These are phyloP conservation scores for Nymphaea thermarum DNA, from an alignment of 164 flowering plant species.

Conservation along the genomic window DNA sequence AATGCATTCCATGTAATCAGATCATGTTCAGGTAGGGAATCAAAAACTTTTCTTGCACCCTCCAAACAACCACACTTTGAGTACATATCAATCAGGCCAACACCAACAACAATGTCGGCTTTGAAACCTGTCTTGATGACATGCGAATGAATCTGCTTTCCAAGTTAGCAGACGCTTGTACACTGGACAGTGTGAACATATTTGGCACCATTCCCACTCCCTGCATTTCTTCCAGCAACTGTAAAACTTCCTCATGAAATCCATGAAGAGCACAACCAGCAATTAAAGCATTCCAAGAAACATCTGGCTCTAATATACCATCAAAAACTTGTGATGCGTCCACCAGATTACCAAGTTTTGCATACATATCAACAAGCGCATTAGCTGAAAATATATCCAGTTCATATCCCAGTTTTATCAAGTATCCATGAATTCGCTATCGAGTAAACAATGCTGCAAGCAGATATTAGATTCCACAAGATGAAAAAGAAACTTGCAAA, in stretches of 20 bases:
- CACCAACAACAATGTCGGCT: slow-evolving; percentile 41
- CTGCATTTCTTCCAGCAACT: slow-evolving; percentile 38
- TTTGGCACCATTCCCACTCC: slow-evolving; percentile 31
- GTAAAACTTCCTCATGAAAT: slow-evolving; percentile 29
- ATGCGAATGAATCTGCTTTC: slow-evolving; percentile 49
- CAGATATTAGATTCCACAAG: not conserved
- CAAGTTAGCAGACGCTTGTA: slow-evolving; percentile 46
- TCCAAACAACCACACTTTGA: slow-evolving; percentile 37
- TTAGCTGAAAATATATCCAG: slow-evolving; percentile 50
- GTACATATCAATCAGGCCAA: slow-evolving; percentile 73
- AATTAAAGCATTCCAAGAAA: slow-evolving; percentile 74
- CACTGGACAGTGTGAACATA: slow-evolving; percentile 61
- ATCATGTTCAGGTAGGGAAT: slow-evolving; percentile 36
- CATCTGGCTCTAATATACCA: slow-evolving; percentile 32
- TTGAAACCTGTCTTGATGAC: slow-evolving; percentile 36
- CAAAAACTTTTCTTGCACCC: slow-evolving; percentile 36
- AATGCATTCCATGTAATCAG: slow-evolving; percentile 56
- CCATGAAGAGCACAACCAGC: slow-evolving; percentile 72
- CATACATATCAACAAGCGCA: slow-evolving; percentile 78
- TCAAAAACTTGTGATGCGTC: slow-evolving; percentile 41
- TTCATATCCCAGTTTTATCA: slow-evolving; percentile 51
- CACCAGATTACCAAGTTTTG: slow-evolving; percentile 41
- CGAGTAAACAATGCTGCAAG: slow-evolving; percentile 7
- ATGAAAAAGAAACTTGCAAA: slow-evolving; percentile 2
- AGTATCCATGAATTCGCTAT: slow-evolving; percentile 47